Evolutionary conservation across 371 early-diverging fungal genomes (phyloP), one percentile per base, ranked within the genome.

Genomic region (Mucor indicus): DNA sequence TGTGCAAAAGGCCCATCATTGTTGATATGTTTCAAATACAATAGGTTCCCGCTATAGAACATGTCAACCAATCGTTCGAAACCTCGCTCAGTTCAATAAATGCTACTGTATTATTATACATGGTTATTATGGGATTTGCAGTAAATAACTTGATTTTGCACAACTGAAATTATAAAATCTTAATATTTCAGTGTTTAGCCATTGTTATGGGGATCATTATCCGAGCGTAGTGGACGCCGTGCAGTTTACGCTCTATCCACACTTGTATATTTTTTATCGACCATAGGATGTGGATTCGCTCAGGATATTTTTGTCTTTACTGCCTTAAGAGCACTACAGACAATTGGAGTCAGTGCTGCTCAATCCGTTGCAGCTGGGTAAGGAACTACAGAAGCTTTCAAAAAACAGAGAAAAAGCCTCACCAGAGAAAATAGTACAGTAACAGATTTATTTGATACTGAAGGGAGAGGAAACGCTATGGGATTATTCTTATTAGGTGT

Each of bases 331-430:
- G 57, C 81, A 9, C 56, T 90, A 12, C 91, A 91, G 61, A 65
- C 88, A 9, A 66, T 74, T 21, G 90, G 90, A 4, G 75, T 87
- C 8, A 83, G 86, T 20, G 87, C 87, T 10, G 80, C 83, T 17
- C 78, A 84, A 44, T 77, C 83, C 11, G 80, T 89, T 3, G 90
- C 90, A 1, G 87, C 87, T 27, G 91, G 89, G 38, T 79, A 78
- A 8, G 69, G n/a, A n/a, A n/a, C n/a, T n/a, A n/a, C n/a, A n/a
- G n/a, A n/a, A n/a, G n/a, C n/a, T n/a, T n/a, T n/a, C n/a, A n/a
- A n/a, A 4, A 3, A 21, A 8, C 30, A 29, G 8, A 29, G 30
- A 29, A 29, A 29, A 29, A 29, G 6, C 12, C 30, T 29, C 8
- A 29, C 30, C 8, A 29, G 6, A 11, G 29, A 0, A 22, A 7